Percentiles rank a stretch among this genome's conserved stretches.
phyloP scores from a whole-genome alignment of 2,329 filamentous ascomycete species.

The Trichothecium roseum region DNA sequence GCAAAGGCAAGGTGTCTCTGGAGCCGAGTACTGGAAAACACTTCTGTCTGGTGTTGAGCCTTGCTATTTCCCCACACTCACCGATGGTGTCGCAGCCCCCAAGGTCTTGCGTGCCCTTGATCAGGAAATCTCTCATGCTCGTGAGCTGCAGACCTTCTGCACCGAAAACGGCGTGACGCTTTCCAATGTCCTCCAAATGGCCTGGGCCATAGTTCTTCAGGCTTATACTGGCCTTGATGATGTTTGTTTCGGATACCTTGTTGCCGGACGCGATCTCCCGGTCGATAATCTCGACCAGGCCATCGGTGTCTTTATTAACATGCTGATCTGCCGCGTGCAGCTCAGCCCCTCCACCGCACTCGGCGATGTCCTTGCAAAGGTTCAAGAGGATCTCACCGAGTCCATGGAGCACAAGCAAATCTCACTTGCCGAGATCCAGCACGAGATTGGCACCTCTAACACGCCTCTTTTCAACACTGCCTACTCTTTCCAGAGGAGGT shows the following conservation, averaged over 20 bases:
- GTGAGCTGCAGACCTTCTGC: slow-evolving; percentile 2
- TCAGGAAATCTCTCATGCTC: not conserved
- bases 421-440: slow-evolving; percentile 5
- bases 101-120: not conserved
- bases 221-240: slow-evolving; percentile 31
- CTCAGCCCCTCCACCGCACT: not conserved
- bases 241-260: slow-evolving; percentile 40
- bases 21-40: slow-evolving; percentile 10
- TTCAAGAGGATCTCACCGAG: slow-evolving; percentile 13
- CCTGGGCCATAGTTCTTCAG: slow-evolving; percentile 5
- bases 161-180: slow-evolving; percentile 3
- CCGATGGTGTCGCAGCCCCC: not conserved
- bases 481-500: slow-evolving; percentile 4
- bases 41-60: slow-evolving; percentile 9
- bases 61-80: slow-evolving; percentile 8
- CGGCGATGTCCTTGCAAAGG: slow-evolving; percentile 1
- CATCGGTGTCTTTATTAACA: slow-evolving; percentile 41
- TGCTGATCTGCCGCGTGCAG: slow-evolving; percentile 30
- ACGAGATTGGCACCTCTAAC: slow-evolving; percentile 1
- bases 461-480: slow-evolving; percentile 8
- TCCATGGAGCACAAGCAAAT: slow-evolving; percentile 3
- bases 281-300: slow-evolving; percentile 33
- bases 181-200: slow-evolving; percentile 3
- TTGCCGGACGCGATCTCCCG: slow-evolving; percentile 38
- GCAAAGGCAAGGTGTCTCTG: slow-evolving; percentile 4